Conservation (phyloP, 2,329 filamentous ascomycete species). For the Triangularia verruculosa region DNA sequence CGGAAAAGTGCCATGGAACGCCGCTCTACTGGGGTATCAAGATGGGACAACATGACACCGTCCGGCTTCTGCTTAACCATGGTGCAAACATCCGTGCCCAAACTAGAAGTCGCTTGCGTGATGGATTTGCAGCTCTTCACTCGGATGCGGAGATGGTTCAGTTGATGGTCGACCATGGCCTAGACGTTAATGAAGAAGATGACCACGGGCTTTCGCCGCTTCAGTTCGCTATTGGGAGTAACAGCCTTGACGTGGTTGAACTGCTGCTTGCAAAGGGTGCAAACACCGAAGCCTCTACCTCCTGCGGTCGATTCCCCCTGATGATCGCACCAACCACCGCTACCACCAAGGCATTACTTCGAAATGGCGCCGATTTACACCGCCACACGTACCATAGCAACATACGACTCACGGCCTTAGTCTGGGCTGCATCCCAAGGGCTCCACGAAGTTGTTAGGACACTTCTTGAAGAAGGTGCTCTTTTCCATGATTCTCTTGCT, state of each 20-base stretch:
- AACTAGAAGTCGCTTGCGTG: not conserved
- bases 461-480: not conserved
- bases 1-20: not conserved
- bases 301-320: not conserved
- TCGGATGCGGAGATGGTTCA: not conserved
- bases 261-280: not conserved
- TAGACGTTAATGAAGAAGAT: not conserved
- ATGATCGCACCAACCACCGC: not conserved
- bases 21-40: not conserved
- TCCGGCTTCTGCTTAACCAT: not conserved
- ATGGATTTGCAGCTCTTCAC: not conserved
- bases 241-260: not conserved
- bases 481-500: not conserved
- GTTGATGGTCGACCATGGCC: not conserved
- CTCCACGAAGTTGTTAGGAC: not conserved
- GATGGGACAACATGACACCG: not conserved
- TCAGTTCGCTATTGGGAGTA: not conserved
- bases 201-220: not conserved
- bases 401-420: not conserved
- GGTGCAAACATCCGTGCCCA: not conserved
- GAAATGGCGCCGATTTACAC: not conserved
- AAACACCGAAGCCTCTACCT: not conserved
- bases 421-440: not conserved
- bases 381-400: not conserved
- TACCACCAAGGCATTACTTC: not conserved